A percentile compares a stretch with the other conserved stretches of the same genome.
These are phyloP conservation scores for Lodderomyces elongisporus DNA, from an alignment of 1,139 yeast genomes.

Conservation along the genomic window DNA sequence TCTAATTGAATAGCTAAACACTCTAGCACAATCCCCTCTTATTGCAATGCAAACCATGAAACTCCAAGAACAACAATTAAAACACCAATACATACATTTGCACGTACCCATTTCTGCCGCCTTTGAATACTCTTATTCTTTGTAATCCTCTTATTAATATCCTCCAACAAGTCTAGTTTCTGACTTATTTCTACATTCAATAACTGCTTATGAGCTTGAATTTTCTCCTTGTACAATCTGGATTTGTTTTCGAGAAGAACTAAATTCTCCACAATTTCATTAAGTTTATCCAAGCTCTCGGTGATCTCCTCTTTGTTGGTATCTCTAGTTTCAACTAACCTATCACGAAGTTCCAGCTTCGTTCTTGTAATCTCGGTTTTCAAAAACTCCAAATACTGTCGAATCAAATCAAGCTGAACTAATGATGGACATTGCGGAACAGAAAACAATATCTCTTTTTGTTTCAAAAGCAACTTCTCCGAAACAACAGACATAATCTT, in stretches of 20 bases:
- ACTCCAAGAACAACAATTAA: neutral
- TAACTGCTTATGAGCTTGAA: conserved; percentile 23
- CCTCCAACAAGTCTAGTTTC: conserved; percentile 30
- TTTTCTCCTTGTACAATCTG: conserved; percentile 19
- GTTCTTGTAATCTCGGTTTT: conserved; percentile 8
- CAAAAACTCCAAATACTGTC: conserved; percentile 10
- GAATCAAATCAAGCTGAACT: conserved; percentile 8
- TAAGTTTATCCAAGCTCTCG: conserved; percentile 24
- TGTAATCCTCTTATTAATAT: conserved; percentile 3
- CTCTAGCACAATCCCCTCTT: too few relatives aligned
- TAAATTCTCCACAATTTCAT: conserved; percentile 24
- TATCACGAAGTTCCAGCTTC: conserved; percentile 9
- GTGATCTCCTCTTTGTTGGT: conserved; percentile 25
- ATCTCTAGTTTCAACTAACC: conserved; percentile 16
- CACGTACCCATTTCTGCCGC: neutral
- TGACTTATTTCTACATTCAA: conserved; percentile 26
- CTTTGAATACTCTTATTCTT: conserved; percentile 1
- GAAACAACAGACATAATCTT: conserved; percentile 9
- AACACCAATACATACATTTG: conserved; percentile 1
- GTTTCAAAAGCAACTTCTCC: conserved; percentile 7
- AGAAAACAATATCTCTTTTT: conserved; percentile 6
- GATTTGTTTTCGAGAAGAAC: conserved; percentile 26
- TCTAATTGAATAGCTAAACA: too few relatives aligned
- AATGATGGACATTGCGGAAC: conserved; percentile 6
- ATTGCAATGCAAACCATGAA: neutral